These are phyloP conservation scores for Nissolia schottii DNA, from an alignment of 306 rosid genomes.

Conservation along the genomic window DNA sequence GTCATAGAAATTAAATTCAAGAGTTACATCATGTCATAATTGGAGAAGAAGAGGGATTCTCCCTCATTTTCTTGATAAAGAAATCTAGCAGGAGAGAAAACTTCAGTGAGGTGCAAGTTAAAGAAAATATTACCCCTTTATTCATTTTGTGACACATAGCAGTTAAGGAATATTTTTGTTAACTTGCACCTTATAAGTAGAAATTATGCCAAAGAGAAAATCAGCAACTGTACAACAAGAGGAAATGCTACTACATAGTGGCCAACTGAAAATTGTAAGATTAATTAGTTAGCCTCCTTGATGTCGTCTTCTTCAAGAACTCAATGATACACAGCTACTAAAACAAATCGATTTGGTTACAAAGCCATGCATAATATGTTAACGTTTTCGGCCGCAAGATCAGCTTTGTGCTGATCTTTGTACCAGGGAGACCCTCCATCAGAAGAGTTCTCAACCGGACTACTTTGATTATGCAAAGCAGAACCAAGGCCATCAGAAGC, in stretches of 20 bases:
- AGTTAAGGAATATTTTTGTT: conserved; percentile 38
- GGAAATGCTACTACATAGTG: conserved; percentile 27
- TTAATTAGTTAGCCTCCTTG: conserved; percentile 42
- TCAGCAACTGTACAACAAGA: conserved; percentile 38
- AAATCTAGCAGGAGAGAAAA: conserved; percentile 1
- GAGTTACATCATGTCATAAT: conserved; percentile 32
- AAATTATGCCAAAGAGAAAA: conserved; percentile 23
- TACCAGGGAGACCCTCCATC: conserved; percentile 78
- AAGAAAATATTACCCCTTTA: conserved; percentile 43
- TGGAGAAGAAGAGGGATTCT: conserved; percentile 44
- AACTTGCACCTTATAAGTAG: conserved; percentile 46
- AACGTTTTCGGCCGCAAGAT: conserved; percentile 43
- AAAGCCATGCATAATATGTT: conserved; percentile 54
- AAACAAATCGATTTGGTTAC: conserved; percentile 2
- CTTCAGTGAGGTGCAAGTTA: conserved; percentile 37
- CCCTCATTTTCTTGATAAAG: conserved; percentile 27
- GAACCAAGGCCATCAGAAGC: conserved; percentile 57
- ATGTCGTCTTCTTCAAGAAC: conserved; percentile 67
- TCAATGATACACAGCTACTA: conserved; percentile 35
- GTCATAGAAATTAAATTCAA: conserved; percentile 22
- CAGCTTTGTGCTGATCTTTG: conserved; percentile 46
- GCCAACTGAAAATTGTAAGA: conserved; percentile 29
- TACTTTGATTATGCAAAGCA: conserved; percentile 38
- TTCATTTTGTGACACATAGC: conserved; percentile 14
- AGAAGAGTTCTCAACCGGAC: conserved; percentile 62